A percentile compares a stretch with the other conserved stretches of the same genome.
phyloP scores from a whole-genome alignment of 805 yeast genomes.

The Lipomyces yamanashiensis region DNA sequence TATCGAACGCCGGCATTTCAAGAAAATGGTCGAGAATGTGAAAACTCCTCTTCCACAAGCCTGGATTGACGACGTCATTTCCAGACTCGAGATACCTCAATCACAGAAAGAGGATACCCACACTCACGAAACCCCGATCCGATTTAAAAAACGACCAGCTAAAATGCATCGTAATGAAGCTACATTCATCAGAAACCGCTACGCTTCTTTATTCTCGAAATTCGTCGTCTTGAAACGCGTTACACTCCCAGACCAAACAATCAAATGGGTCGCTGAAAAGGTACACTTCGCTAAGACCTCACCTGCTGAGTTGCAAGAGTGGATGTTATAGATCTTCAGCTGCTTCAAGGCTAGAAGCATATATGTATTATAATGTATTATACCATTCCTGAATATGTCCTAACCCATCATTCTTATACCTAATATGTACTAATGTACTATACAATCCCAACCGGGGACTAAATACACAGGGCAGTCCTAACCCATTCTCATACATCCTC shows the following conservation, averaged over 20 bases:
- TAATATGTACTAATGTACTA: too few relatives aligned
- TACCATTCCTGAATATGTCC: too few relatives aligned
- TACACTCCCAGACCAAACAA: neutral
- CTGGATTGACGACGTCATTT: slow-evolving; percentile 8
- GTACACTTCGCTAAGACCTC: neutral
- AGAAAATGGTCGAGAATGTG: neutral
- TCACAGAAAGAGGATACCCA: too few relatives aligned
- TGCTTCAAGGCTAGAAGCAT: too few relatives aligned
- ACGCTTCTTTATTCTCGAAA: neutral
- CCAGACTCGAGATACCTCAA: neutral
- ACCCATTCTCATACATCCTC: neutral
- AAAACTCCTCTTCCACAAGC: slow-evolving; percentile 6
- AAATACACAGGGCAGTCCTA: too few relatives aligned
- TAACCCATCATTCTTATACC: too few relatives aligned
- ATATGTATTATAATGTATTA: too few relatives aligned
- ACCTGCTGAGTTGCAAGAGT: slow-evolving; percentile 5
- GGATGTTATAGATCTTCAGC: slow-evolving; percentile 17
- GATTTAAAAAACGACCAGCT: too few relatives aligned
- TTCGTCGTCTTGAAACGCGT: neutral
- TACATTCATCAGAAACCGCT: slow-evolving; percentile 12
- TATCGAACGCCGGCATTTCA: slow-evolving; percentile 15
- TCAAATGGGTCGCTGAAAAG: slow-evolving; percentile 7
- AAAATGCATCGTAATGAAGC: neutral
- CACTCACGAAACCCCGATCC: neutral
- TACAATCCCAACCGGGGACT: too few relatives aligned